Percentiles rank a stretch among this genome's conserved stretches.
phyloP scores from a whole-genome alignment of 805 yeast species.

The Wickerhamomyces silvicola region DNA sequence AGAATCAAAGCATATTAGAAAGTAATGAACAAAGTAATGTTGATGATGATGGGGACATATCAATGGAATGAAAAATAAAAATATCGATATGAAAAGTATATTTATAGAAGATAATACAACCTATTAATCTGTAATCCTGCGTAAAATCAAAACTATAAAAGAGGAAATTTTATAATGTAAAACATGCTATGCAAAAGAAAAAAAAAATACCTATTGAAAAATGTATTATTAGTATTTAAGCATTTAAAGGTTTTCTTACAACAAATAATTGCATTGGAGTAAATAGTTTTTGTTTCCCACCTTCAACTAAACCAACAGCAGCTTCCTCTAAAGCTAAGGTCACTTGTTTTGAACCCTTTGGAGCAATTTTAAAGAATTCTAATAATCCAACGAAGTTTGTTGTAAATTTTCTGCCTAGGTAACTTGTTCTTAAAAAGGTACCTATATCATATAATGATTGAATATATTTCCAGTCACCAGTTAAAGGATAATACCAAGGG shows the following conservation, averaged over 20 bases:
- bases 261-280: slow-evolving; percentile 97
- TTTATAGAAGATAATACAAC: no score
- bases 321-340: slow-evolving; percentile 95
- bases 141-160: no score
- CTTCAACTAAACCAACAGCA: slow-evolving; percentile 88
- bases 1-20: not conserved
- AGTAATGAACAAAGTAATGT: not conserved
- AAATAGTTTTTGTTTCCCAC: slow-evolving; percentile 84
- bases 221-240: no score
- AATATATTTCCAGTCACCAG: slow-evolving; percentile 88
- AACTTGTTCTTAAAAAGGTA: slow-evolving; percentile 85
- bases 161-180: no score
- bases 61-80: slow-evolving; percentile 5
- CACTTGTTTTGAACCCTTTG: slow-evolving; percentile 86
- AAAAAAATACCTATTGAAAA: no score
- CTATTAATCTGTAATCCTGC: no score
- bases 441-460: slow-evolving; percentile 72
- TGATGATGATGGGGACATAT: slow-evolving; percentile 5
- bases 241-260: slow-evolving; percentile 67
- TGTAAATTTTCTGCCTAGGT: slow-evolving; percentile 79
- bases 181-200: no score
- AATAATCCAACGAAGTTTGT: slow-evolving; percentile 72
- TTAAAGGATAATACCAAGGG: slow-evolving; percentile 97
- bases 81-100: no score
- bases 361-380: slow-evolving; percentile 85